Evolutionary conservation across 805 yeast species (phyloP).

Genomic region (Schwanniomyces polymorphus): DNA sequence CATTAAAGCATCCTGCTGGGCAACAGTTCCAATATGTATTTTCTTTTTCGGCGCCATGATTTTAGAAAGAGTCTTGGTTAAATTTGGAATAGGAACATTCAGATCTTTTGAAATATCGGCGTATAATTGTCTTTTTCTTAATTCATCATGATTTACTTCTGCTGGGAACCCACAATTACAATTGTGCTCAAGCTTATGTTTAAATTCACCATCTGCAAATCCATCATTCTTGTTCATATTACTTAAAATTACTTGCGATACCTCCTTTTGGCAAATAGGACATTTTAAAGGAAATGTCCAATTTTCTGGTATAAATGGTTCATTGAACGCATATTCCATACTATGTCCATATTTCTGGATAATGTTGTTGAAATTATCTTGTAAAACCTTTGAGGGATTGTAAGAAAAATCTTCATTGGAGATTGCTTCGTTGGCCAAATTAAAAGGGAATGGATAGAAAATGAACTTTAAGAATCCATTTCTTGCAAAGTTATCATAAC

Average conservation of each 20-base stretch:
- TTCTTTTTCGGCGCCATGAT: neutral
- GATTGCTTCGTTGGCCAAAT: slow-evolving; percentile 6
- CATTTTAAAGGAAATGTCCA: slow-evolving; percentile 8
- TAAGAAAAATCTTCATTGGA: slow-evolving; percentile 9
- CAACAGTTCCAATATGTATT: neutral
- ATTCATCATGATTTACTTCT: slow-evolving; percentile 1
- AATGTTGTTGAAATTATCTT: slow-evolving; percentile 6
- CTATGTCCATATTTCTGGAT: slow-evolving; percentile 1
- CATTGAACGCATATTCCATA: slow-evolving; percentile 3
- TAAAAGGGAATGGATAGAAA: slow-evolving; percentile 10
- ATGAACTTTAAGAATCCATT: slow-evolving; percentile 9
- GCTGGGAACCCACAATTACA: slow-evolving; percentile 15
- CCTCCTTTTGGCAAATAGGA: slow-evolving; percentile 10
- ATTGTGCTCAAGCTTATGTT: neutral
- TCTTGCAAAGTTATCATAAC: slow-evolving; percentile 12
- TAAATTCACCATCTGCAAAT: slow-evolving; percentile 9
- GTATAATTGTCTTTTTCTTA: slow-evolving; percentile 5
- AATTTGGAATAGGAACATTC: neutral
- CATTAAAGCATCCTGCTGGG: neutral
- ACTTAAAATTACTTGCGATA: slow-evolving; percentile 8
- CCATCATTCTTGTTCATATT: slow-evolving; percentile 2
- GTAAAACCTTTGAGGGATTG: slow-evolving; percentile 6
- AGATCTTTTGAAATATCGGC: slow-evolving; percentile 1
- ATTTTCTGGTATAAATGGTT: neutral
- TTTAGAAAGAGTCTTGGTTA: neutral